Percentiles rank a stretch among this genome's conserved stretches.
Evolutionary conservation across 768 basidiomycete species (phyloP).

Genomic region (Sporobolomyces roseus): DNA sequence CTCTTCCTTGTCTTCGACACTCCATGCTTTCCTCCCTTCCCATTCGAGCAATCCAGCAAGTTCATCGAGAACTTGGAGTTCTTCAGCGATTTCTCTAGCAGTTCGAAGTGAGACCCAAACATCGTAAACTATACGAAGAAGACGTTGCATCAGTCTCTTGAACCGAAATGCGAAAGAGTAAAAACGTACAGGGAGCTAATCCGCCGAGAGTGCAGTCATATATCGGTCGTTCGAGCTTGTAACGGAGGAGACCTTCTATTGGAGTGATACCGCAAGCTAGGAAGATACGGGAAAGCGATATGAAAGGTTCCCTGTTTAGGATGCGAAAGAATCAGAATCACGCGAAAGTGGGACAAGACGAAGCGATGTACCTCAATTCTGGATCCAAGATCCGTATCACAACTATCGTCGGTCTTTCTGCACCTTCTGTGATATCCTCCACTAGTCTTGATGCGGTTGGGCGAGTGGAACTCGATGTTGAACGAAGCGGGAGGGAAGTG

Average conservation of each 20-base stretch:
- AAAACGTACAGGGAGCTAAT: constrained; percentile 20
- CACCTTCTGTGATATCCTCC: not conserved
- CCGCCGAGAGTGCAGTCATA: constrained; percentile 25
- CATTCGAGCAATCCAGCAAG: constrained; percentile 24
- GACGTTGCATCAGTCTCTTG: not conserved
- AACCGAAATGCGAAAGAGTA: not conserved
- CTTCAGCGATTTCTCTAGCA: constrained; percentile 10
- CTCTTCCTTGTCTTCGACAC: constrained; percentile 35
- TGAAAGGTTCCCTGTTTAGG: constrained; percentile 39
- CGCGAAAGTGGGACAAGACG: not conserved
- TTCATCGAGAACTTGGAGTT: constrained; percentile 17
- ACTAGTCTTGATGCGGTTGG: not conserved
- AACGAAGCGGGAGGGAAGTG: not conserved
- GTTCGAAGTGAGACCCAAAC: constrained; percentile 26
- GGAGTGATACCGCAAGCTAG: constrained; percentile 21
- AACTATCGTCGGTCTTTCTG: not conserved
- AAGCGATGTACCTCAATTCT: constrained; percentile 5
- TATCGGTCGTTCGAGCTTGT: not conserved
- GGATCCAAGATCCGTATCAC: constrained; percentile 26
- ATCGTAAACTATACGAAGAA: constrained; percentile 24
- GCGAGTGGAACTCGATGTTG: not conserved
- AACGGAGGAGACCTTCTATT: constrained; percentile 23
- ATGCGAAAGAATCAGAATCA: not conserved
- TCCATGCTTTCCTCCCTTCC: constrained; percentile 32
- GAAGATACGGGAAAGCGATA: constrained; percentile 29